Evolutionary conservation across 352 stramenopile species (phyloP).

Genomic region (Poterioochromonas sp.): DNA sequence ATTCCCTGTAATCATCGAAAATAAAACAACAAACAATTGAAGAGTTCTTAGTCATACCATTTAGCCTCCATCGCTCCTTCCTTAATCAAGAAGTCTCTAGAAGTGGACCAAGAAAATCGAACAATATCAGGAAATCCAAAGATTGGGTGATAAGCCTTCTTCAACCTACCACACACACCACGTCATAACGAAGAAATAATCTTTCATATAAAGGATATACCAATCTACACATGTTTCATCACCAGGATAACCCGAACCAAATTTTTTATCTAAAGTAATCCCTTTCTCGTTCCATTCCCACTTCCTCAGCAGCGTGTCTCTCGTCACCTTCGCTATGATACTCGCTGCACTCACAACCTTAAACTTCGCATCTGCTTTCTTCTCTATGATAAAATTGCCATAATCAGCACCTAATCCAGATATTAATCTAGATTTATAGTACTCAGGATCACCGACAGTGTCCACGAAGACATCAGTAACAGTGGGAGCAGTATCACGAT

Average conservation of each 20-base stretch:
- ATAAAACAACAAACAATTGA: not conserved
- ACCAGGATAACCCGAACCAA: constrained; percentile 23
- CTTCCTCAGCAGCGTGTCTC: not conserved
- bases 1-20: not conserved
- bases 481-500: not conserved
- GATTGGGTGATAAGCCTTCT: not conserved
- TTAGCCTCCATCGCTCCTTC: not conserved
- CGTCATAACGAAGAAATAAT: not conserved
- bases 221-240: constrained; percentile 17
- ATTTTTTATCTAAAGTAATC: not conserved
- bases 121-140: constrained; percentile 29
- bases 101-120: constrained; percentile 22
- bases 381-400: constrained; percentile 12
- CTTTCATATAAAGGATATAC: not conserved
- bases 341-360: constrained; percentile 24
- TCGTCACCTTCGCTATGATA: constrained; percentile 28
- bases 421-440: not conserved
- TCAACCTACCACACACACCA: not conserved
- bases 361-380: constrained; percentile 28
- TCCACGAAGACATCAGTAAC: not conserved
- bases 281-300: not conserved
- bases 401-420: not conserved
- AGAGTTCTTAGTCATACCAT: not conserved
- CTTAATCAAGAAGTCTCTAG: not conserved
- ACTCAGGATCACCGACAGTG: constrained; percentile 26